These are phyloP conservation scores for Backusella sp. DNA, from an alignment of 192 early-diverging fungal species.

Conservation along the genomic window DNA sequence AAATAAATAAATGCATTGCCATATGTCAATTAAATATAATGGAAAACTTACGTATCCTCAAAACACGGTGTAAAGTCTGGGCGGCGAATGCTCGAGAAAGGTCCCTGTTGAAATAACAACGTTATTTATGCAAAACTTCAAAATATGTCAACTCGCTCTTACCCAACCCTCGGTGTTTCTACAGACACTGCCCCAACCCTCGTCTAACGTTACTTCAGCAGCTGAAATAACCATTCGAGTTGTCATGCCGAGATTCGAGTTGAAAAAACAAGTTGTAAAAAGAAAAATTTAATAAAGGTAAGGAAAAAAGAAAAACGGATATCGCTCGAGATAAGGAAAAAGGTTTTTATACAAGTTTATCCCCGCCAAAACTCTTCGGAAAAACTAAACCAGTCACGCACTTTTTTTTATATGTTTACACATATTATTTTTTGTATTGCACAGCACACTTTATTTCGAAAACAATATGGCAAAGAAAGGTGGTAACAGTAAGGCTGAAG, in stretches of 20 bases:
- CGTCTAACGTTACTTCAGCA: neutral
- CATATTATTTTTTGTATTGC: neutral
- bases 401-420: conserved; percentile 4
- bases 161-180: conserved; percentile 13
- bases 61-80: conserved; percentile 34
- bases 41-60: conserved; percentile 28
- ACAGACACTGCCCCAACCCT: neutral
- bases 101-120: conserved; percentile 15
- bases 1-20: neutral
- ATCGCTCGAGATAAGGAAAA: neutral
- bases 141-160: neutral
- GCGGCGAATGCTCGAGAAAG: conserved; percentile 3
- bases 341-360: neutral
- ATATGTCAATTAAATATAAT: neutral
- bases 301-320: neutral
- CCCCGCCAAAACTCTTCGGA: neutral
- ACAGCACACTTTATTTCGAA: neutral
- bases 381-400: neutral
- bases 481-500: conserved; percentile 33
- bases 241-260: neutral
- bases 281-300: neutral
- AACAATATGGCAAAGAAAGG: conserved; percentile 31
- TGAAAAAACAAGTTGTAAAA: neutral
- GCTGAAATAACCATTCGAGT: neutral
- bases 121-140: neutral